Evolutionary conservation across 257 asterid species (phyloP), one percentile per base, ranked within the genome.

Genomic region (Solanum phureja): DNA sequence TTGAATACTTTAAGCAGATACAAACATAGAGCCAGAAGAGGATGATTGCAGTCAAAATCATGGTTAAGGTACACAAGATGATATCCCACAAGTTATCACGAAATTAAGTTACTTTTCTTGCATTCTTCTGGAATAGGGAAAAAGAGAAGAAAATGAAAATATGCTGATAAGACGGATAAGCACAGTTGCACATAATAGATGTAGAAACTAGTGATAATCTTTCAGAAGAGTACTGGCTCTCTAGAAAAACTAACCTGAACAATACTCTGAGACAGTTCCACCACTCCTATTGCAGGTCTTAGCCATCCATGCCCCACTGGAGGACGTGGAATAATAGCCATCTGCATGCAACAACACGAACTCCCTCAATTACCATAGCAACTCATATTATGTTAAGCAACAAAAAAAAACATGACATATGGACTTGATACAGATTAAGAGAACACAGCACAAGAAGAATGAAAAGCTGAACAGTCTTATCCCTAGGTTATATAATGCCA

Each of bases 211-310:
- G 68, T 46, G 68, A 81, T 29, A 35, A 81, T 46, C 27, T 81
- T 46, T 29, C 85, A 81, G 85, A 81, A 81, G 27, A 84, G 87
- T 84, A 62, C 62, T 77, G 84, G 77, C 73, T 35, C 11, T 60
- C 87, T 46, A 42, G 64, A 85, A 81, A 77, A 13, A 23, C 38
- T 79, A 42, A 97, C 99, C 99, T 97, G 99, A 83, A 95, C 92
- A 84, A 97, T 90, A 89, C 99, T 92, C 93, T 97, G 99, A 87
- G 99, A 95, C 87, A 97, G 90, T 91, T 97, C 99, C 85, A 97
- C 87, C 85, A 97, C 99, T 88, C 99, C 99, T 88, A 93, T 92
- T 87, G 99, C 99, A 89, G 99, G 99, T 93, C 99, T 94, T 90
- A 97, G 94, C 99, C 98, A 97, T 84, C 99, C 99, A 86, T 94